A percentile compares a stretch with the other conserved stretches of the same genome.
phyloP scores from a whole-genome alignment of 352 stramenopile genomes.

The Globisporangium radiosum region DNA sequence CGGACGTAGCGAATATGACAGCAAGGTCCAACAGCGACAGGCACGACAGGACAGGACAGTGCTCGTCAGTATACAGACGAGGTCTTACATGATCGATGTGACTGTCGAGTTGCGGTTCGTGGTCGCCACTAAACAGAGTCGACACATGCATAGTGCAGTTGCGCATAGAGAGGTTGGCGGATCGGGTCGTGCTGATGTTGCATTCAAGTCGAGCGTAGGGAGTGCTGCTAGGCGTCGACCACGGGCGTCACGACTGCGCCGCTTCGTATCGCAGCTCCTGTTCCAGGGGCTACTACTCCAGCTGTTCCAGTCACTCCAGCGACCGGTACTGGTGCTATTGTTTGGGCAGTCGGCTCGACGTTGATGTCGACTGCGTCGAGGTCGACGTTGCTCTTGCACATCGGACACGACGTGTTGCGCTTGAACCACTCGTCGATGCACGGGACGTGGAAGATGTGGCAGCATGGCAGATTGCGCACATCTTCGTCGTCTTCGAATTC shows the following conservation, averaged over 20 bases:
- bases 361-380: constrained; percentile 39
- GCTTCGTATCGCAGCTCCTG: constrained; percentile 7
- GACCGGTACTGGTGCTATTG: neutral
- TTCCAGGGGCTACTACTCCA: neutral
- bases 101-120: too few relatives aligned
- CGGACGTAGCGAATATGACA: too few relatives aligned
- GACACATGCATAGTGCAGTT: too few relatives aligned
- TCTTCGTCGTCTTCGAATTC: constrained; percentile 75
- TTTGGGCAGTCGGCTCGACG: constrained; percentile 13
- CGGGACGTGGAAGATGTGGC: constrained; percentile 85
- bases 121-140: too few relatives aligned
- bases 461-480: constrained; percentile 72
- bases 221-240: constrained; percentile 1
- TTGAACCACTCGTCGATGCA: constrained; percentile 89
- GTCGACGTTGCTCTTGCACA: constrained; percentile 80
- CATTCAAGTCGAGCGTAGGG: neutral
- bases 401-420: constrained; percentile 79
- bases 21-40: neutral
- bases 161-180: neutral
- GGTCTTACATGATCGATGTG: too few relatives aligned
- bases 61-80: too few relatives aligned
- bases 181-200: too few relatives aligned
- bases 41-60: neutral
- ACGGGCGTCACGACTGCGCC: constrained; percentile 39
- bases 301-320: neutral